phyloP scores from a whole-genome alignment of 2,329 filamentous ascomycete genomes.

The Penicillium sp. region DNA sequence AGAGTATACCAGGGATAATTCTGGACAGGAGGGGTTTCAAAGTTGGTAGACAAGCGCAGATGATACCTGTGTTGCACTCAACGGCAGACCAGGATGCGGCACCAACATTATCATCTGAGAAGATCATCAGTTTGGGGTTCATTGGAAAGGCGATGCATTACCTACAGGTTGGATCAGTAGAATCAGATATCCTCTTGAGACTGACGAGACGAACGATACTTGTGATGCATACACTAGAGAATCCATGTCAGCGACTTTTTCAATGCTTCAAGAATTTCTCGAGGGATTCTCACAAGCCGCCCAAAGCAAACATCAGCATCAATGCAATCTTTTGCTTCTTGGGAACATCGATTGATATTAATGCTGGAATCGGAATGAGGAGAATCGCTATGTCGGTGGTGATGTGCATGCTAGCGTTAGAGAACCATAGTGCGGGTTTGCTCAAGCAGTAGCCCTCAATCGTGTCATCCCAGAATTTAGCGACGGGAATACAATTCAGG shows the following conservation, averaged over 20 bases:
- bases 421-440: slow-evolving; percentile 48
- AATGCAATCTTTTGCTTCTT: slow-evolving; percentile 47
- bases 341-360: slow-evolving; percentile 46
- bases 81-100: slow-evolving; percentile 44
- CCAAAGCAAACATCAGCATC: slow-evolving; percentile 47
- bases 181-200: slow-evolving; percentile 38
- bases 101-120: slow-evolving; percentile 38
- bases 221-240: slow-evolving; percentile 38
- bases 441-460: slow-evolving; percentile 42
- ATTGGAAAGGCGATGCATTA: neutral
- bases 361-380: slow-evolving; percentile 50
- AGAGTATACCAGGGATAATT: slow-evolving; percentile 35
- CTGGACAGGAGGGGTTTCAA: slow-evolving; percentile 40
- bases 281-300: slow-evolving; percentile 38
- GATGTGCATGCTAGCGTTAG: slow-evolving; percentile 51
- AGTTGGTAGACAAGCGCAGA: slow-evolving; percentile 47
- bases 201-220: slow-evolving; percentile 39
- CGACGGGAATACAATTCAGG: slow-evolving; percentile 41
- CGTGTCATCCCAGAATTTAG: slow-evolving; percentile 39
- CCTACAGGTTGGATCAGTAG: slow-evolving; percentile 40
- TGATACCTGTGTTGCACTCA: slow-evolving; percentile 47
- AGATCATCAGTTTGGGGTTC: neutral
- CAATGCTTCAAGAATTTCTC: neutral
- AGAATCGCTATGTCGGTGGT: slow-evolving; percentile 49
- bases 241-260: neutral